Evolutionary conservation across 148 eudicot genomes (phyloP).

Genomic region (Heliosperma pusillum): DNA sequence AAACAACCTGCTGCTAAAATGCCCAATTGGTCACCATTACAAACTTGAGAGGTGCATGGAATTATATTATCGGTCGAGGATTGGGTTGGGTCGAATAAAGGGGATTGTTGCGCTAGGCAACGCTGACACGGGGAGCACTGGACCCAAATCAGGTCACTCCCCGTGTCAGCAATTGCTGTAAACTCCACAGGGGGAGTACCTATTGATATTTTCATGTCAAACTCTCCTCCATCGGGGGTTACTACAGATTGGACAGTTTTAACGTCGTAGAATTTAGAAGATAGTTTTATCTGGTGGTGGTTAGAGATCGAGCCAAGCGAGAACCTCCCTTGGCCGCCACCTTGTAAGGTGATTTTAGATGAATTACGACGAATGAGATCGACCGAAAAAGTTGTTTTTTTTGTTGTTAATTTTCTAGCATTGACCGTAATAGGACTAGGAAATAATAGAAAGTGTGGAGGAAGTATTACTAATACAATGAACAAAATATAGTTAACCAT

Average conservation of each 20-base stretch:
- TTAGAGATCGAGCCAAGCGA: conserved; percentile 16
- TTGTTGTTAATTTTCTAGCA: conserved; percentile 7
- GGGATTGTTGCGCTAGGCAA: conserved; percentile 22
- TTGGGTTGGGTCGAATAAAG: conserved; percentile 21
- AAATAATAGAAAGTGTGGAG: neutral
- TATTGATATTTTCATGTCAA: conserved; percentile 17
- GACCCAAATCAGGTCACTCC: conserved; percentile 38
- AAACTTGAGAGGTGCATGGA: conserved; percentile 19
- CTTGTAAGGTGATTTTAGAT: neutral
- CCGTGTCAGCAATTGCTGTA: conserved; percentile 30
- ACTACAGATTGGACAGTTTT: neutral
- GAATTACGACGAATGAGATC: conserved; percentile 12
- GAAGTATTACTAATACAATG: neutral
- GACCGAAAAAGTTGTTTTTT: neutral
- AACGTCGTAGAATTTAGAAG: neutral
- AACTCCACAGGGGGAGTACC: conserved; percentile 32
- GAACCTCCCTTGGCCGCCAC: no score
- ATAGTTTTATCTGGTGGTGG: neutral
- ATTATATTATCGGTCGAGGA: conserved; percentile 26
- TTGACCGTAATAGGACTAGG: neutral
- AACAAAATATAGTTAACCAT: neutral
- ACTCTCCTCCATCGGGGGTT: conserved; percentile 9
- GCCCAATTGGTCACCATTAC: neutral
- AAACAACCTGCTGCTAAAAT: neutral
- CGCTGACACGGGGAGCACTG: conserved; percentile 30